These are phyloP conservation scores for Fraxinus dipetala DNA, from an alignment of 305 asterid species.

Conservation along the genomic window DNA sequence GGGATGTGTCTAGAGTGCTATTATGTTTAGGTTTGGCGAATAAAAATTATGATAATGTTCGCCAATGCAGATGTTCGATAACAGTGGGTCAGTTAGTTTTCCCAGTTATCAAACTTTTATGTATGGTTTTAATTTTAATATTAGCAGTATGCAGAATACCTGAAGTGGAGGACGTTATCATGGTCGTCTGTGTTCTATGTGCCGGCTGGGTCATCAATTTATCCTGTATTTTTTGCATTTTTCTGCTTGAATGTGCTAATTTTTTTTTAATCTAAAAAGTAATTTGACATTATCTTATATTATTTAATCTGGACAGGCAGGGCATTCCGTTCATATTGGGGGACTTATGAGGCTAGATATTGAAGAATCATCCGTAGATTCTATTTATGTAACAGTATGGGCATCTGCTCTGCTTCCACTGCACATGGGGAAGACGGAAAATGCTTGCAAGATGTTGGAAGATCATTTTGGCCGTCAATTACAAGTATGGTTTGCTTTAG, in stretches of 20 bases:
- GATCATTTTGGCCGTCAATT: conserved; percentile 78
- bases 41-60: neutral
- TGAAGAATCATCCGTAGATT: conserved; percentile 67
- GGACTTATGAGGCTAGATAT: conserved; percentile 78
- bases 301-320: conserved; percentile 51
- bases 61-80: neutral
- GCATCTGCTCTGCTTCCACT: conserved; percentile 75
- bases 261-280: neutral
- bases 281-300: conserved; percentile 4
- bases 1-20: neutral
- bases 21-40: neutral
- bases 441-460: conserved; percentile 54
- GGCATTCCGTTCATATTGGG: conserved; percentile 76
- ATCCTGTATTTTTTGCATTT: neutral
- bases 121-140: neutral
- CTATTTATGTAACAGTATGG: conserved; percentile 82
- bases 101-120: neutral
- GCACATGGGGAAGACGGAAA: conserved; percentile 88
- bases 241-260: neutral
- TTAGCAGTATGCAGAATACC: neutral
- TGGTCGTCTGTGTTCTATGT: neutral
- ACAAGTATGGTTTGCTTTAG: conserved; percentile 44
- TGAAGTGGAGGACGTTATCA: neutral
- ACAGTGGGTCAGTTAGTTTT: neutral
- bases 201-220: neutral